Percentiles rank a stretch among this genome's conserved stretches.
Evolutionary conservation across 2,329 filamentous ascomycete genomes (phyloP).

Genomic region (Fusarium sp.): DNA sequence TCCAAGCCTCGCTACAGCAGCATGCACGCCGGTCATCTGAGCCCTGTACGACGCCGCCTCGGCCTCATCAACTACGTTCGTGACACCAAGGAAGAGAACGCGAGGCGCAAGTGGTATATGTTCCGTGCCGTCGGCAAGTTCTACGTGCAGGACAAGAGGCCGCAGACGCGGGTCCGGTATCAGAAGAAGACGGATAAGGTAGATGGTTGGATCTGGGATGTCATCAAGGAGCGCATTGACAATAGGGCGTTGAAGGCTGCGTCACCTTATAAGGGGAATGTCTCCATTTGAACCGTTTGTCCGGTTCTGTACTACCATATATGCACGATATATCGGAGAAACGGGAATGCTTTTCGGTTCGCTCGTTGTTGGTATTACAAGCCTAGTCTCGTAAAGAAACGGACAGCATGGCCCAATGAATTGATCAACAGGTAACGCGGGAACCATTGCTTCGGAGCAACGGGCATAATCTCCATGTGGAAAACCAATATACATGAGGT

Average conservation of each 20-base stretch:
- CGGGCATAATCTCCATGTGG: background rate
- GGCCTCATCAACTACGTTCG: conserved; percentile 56
- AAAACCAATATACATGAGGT: background rate
- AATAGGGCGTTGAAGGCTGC: conserved; percentile 28
- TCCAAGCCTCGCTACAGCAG: conserved; percentile 63
- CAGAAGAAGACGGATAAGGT: conserved; percentile 46
- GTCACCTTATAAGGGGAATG: conserved; percentile 8
- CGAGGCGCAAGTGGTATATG: conserved; percentile 53
- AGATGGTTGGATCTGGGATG: conserved; percentile 56
- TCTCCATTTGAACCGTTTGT: background rate
- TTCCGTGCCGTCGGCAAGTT: conserved; percentile 53
- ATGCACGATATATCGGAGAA: background rate
- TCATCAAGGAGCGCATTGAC: conserved; percentile 48
- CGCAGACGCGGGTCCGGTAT: conserved; percentile 35
- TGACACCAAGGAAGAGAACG: conserved; percentile 49
- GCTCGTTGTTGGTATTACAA: background rate
- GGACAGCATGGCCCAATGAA: background rate
- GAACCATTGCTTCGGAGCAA: background rate
- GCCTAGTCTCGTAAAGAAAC: background rate
- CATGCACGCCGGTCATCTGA: conserved; percentile 53
- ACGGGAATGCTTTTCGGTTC: background rate
- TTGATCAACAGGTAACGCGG: background rate
- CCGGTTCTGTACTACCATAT: background rate
- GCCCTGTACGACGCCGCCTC: conserved; percentile 46
- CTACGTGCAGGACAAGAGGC: conserved; percentile 49